These are phyloP conservation scores for Moesziomyces globuligerus DNA, from an alignment of 1,284 basidiomycete species.

Conservation along the genomic window DNA sequence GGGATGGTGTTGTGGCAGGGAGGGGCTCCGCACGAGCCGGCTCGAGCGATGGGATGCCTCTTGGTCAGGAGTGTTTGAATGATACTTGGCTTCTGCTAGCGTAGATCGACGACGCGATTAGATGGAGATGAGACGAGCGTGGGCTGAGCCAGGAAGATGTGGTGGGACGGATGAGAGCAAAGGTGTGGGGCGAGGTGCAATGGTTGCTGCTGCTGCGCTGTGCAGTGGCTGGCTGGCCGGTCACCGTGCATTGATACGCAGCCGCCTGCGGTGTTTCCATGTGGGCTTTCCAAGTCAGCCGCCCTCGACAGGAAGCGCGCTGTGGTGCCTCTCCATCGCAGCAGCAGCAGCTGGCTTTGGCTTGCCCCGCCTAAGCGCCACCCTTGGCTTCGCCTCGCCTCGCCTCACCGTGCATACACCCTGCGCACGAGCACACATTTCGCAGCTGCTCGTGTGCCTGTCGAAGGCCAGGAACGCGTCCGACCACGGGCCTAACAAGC, in stretches of 20 bases:
- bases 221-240: too few species aligned
- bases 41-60: background rate
- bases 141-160: background rate
- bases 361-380: background rate
- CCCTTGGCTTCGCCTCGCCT: background rate
- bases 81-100: too few species aligned
- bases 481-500: background rate
- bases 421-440: background rate
- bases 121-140: too few species aligned
- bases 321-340: too few species aligned
- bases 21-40: background rate
- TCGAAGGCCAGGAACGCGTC: background rate
- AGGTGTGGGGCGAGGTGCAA: conserved; percentile 15
- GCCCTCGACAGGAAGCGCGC: too few species aligned
- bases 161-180: too few species aligned
- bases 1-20: background rate
- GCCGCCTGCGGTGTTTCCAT: too few species aligned
- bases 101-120: too few species aligned
- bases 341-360: too few species aligned
- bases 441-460: background rate
- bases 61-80: too few species aligned
- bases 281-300: background rate
- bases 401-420: background rate
- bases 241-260: conserved; percentile 13
- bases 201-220: too few species aligned